Percentiles rank a stretch among this genome's conserved stretches.
phyloP scores from a whole-genome alignment of 1,284 basidiomycete species.

The Apiotrichum domesticum region DNA sequence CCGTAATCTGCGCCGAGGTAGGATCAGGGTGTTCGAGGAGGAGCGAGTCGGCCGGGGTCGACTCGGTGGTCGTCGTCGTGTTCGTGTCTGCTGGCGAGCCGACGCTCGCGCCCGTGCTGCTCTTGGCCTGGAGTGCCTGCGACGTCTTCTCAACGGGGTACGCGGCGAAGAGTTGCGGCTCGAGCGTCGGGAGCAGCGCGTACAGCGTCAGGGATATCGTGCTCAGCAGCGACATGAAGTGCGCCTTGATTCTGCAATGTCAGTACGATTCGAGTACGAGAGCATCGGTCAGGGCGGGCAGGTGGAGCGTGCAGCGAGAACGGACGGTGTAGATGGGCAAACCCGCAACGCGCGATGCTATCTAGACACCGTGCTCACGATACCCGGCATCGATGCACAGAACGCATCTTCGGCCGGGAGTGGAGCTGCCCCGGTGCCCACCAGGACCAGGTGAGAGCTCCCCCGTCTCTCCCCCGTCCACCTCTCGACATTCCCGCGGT shows the following conservation, averaged over 20 bases:
- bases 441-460: too few species aligned
- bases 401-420: too few species aligned
- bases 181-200: conserved; percentile 43
- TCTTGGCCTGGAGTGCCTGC: conserved; percentile 29
- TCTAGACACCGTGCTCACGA: too few species aligned
- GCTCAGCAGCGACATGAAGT: conserved; percentile 43
- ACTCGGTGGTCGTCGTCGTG: conserved; percentile 13
- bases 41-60: conserved; percentile 23
- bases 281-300: too few species aligned
- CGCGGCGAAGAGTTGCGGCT: conserved; percentile 33
- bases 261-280: background rate
- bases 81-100: conserved; percentile 11
- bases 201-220: conserved; percentile 47
- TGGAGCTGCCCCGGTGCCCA: too few species aligned
- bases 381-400: too few species aligned
- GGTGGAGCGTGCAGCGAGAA: too few species aligned
- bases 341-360: too few species aligned
- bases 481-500: too few species aligned
- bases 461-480: too few species aligned
- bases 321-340: too few species aligned
- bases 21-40: conserved; percentile 15
- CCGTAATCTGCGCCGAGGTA: background rate
- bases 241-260: conserved; percentile 36
- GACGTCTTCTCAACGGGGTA: conserved; percentile 41
- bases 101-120: background rate